Evolutionary conservation across 805 yeast genomes (phyloP).

Genomic region (Myxozyma lipomycoides): DNA sequence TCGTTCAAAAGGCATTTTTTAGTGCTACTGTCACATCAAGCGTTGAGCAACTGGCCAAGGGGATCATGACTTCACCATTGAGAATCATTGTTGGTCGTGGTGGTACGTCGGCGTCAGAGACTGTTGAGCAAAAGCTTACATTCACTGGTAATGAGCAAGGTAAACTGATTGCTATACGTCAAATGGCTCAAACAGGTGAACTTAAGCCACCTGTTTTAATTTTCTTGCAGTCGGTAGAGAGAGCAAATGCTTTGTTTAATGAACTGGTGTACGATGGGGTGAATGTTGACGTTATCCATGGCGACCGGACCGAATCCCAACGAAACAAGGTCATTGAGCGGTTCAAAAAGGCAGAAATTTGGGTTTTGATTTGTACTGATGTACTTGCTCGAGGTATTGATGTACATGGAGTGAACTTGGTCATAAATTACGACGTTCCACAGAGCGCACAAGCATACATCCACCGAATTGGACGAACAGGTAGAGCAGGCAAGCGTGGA

Average conservation of each 20-base stretch:
- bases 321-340: conserved; percentile 78
- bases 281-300: conserved; percentile 93
- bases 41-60: conserved; percentile 81
- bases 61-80: conserved; percentile 80
- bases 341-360: conserved; percentile 83
- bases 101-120: conserved; percentile 64
- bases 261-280: conserved; percentile 87
- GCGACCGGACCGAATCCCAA: conserved; percentile 86
- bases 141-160: conserved; percentile 95
- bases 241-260: conserved; percentile 94
- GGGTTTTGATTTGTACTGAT: conserved; percentile 97
- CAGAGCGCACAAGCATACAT: conserved; percentile 90
- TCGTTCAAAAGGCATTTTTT: conserved; percentile 70
- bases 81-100: conserved; percentile 80
- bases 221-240: conserved; percentile 82
- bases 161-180: conserved; percentile 86
- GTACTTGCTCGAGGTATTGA: conserved; percentile 96
- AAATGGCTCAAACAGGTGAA: conserved; percentile 73
- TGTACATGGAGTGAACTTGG: conserved; percentile 90
- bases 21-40: conserved; percentile 95
- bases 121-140: conserved; percentile 75
- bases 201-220: conserved; percentile 90
- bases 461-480: conserved; percentile 98
- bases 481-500: conserved; percentile 87
- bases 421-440: conserved; percentile 95